Conservation (phyloP, 2,329 filamentous ascomycete species). For the Penicillium hordei region DNA sequence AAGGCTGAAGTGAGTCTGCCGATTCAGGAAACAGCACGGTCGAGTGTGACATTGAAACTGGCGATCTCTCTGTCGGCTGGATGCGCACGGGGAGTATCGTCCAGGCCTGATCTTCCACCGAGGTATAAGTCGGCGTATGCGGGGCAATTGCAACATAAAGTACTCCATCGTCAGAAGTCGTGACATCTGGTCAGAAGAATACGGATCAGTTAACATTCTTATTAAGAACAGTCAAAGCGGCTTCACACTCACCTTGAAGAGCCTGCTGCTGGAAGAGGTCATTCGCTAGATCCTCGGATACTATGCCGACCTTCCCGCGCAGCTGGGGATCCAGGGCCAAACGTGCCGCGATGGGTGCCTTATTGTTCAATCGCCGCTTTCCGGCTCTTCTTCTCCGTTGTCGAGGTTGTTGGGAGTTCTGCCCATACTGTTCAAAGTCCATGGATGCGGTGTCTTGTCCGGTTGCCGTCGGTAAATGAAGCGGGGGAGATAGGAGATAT, state of each 20-base stretch:
- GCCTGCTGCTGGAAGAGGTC: slow-evolving; percentile 68
- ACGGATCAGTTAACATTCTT: slow-evolving; percentile 7
- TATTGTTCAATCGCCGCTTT: slow-evolving; percentile 55
- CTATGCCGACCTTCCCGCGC: slow-evolving; percentile 77
- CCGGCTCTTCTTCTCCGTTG: slow-evolving; percentile 51
- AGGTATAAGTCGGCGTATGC: slow-evolving; percentile 41
- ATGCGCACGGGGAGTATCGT: slow-evolving; percentile 75
- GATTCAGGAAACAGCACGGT: slow-evolving; percentile 73
- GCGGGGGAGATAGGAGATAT: neutral
- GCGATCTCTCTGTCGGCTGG: slow-evolving; percentile 43
- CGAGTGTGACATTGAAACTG: slow-evolving; percentile 67
- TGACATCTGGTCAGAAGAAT: slow-evolving; percentile 15
- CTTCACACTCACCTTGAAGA: slow-evolving; percentile 50
- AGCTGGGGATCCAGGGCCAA: slow-evolving; percentile 82
- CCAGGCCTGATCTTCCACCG: slow-evolving; percentile 68
- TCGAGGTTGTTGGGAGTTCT: slow-evolving; percentile 49
- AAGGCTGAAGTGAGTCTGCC: slow-evolving; percentile 76
- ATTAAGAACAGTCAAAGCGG: neutral
- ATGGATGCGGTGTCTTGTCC: slow-evolving; percentile 32
- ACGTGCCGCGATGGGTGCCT: slow-evolving; percentile 73
- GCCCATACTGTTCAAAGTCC: slow-evolving; percentile 44
- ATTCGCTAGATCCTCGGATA: slow-evolving; percentile 81
- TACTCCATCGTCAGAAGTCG: slow-evolving; percentile 31
- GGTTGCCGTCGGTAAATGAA: slow-evolving; percentile 26
- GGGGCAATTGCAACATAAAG: slow-evolving; percentile 50